Evolutionary conservation across 805 yeast genomes (phyloP).

Genomic region (Geotrichum ghanense): DNA sequence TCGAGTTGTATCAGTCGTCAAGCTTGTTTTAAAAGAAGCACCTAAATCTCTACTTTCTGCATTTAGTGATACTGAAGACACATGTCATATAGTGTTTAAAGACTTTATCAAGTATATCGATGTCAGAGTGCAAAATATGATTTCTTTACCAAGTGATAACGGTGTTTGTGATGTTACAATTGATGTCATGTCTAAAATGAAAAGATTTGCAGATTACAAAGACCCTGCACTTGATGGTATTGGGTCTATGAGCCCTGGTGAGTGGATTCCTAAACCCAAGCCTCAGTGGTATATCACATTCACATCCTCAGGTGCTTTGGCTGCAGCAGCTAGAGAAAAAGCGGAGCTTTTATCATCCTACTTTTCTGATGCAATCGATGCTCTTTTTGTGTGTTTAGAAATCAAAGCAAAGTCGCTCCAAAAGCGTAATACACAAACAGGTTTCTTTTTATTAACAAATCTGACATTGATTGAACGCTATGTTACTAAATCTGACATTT

Average conservation of each 20-base stretch:
- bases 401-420: slow-evolving; percentile 36
- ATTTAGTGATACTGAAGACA: slow-evolving; percentile 14
- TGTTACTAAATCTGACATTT: slow-evolving; percentile 33
- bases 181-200: slow-evolving; percentile 57
- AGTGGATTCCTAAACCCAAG: slow-evolving; percentile 54
- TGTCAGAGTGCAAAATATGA: slow-evolving; percentile 33
- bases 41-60: slow-evolving; percentile 14
- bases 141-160: slow-evolving; percentile 48
- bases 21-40: slow-evolving; percentile 18
- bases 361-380: slow-evolving; percentile 69
- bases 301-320: slow-evolving; percentile 32
- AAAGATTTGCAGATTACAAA: slow-evolving; percentile 52
- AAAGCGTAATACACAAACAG: slow-evolving; percentile 33
- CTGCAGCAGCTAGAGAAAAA: slow-evolving; percentile 31
- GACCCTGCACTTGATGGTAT: slow-evolving; percentile 43
- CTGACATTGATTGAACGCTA: slow-evolving; percentile 65
- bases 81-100: slow-evolving; percentile 31
- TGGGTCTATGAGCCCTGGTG: slow-evolving; percentile 41
- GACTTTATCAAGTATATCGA: slow-evolving; percentile 51
- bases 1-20: slow-evolving; percentile 23
- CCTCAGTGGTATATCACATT: slow-evolving; percentile 43
- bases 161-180: slow-evolving; percentile 63
- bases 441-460: slow-evolving; percentile 61
- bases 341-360: slow-evolving; percentile 50
- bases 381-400: slow-evolving; percentile 54